phyloP scores from a whole-genome alignment of 345 rosid species.

The Brassica cretica region DNA sequence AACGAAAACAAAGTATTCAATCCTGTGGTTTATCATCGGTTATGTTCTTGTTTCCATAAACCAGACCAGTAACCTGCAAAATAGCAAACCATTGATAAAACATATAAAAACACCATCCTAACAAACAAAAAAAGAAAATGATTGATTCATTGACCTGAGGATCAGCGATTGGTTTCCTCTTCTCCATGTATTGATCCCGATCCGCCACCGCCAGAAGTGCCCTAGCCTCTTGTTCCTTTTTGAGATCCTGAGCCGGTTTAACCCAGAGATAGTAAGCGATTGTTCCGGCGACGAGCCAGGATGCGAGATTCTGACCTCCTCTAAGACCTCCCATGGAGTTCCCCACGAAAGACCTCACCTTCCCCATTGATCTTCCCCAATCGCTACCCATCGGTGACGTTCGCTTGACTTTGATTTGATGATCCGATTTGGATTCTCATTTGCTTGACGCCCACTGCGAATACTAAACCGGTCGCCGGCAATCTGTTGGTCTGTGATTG shows the following conservation, averaged over 20 bases:
- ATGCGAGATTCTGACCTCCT: slow-evolving; percentile 71
- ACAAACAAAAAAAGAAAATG: background rate
- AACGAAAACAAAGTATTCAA: background rate
- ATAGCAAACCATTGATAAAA: background rate
- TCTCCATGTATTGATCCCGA: slow-evolving; percentile 67
- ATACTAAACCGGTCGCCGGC: slow-evolving; percentile 13
- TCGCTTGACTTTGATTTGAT: slow-evolving; percentile 16
- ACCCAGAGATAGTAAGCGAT: slow-evolving; percentile 93
- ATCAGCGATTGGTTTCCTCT: slow-evolving; percentile 75
- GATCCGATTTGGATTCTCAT: slow-evolving; percentile 15
- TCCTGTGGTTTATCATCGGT: slow-evolving; percentile 35
- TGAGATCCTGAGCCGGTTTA: slow-evolving; percentile 87
- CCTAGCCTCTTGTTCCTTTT: slow-evolving; percentile 76
- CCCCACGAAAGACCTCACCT: slow-evolving; percentile 65
- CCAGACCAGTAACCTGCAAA: slow-evolving; percentile 69
- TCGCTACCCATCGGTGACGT: slow-evolving; percentile 47
- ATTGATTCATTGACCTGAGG: slow-evolving; percentile 57
- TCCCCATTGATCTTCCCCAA: slow-evolving; percentile 68
- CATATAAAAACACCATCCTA: background rate
- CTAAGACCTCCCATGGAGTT: slow-evolving; percentile 87
- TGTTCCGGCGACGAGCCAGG: slow-evolving; percentile 92
- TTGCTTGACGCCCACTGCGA: slow-evolving; percentile 30
- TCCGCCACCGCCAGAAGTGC: slow-evolving; percentile 74
- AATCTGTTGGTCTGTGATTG: background rate
- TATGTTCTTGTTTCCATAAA: slow-evolving; percentile 60